Percentiles rank a stretch among this genome's conserved stretches.
phyloP scores from a whole-genome alignment of 352 stramenopile genomes.

The Phytophthora rubi region DNA sequence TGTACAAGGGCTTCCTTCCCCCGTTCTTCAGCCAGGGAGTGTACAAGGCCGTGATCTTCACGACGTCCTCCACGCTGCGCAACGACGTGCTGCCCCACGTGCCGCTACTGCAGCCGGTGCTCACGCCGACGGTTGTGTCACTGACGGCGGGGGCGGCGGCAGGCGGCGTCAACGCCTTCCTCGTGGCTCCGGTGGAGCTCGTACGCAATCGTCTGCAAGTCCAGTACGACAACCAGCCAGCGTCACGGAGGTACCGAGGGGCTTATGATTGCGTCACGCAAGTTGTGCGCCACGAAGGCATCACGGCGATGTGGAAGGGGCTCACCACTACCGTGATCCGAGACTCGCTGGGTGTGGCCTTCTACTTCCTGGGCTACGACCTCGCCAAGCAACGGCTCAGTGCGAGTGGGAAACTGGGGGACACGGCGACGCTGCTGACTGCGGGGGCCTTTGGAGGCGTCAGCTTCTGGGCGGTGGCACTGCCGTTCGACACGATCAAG shows the following conservation, averaged over 20 bases:
- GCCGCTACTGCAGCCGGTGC: conserved; percentile 44
- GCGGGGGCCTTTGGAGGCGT: conserved; percentile 80
- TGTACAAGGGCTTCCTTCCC: conserved; percentile 89
- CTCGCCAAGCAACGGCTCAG: conserved; percentile 57
- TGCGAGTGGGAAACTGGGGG: conserved; percentile 33
- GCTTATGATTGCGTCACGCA: conserved; percentile 62
- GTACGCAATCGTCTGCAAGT: conserved; percentile 84
- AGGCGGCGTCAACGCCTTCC: conserved; percentile 74
- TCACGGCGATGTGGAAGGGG: conserved; percentile 76
- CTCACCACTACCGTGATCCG: conserved; percentile 78
- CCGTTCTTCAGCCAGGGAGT: conserved; percentile 88
- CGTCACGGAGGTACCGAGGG: conserved; percentile 57
- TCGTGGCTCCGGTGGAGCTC: conserved; percentile 81
- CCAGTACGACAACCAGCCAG: conserved; percentile 65
- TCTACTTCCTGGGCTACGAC: conserved; percentile 89
- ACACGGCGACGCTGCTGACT: conserved; percentile 60
- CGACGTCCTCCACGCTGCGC: conserved; percentile 64
- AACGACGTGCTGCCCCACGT: conserved; percentile 55
- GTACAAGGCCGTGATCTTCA: conserved; percentile 92
- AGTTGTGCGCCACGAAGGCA: conserved; percentile 64
- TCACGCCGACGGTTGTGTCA: conserved; percentile 52
- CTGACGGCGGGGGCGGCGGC: conserved; percentile 54
- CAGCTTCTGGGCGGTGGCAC: conserved; percentile 84
- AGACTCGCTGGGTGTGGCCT: conserved; percentile 85
- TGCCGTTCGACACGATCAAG: conserved; percentile 89